These are phyloP conservation scores for Zygnema cylindricum DNA, from an alignment of 139 green algal genomes.

Conservation along the genomic window DNA sequence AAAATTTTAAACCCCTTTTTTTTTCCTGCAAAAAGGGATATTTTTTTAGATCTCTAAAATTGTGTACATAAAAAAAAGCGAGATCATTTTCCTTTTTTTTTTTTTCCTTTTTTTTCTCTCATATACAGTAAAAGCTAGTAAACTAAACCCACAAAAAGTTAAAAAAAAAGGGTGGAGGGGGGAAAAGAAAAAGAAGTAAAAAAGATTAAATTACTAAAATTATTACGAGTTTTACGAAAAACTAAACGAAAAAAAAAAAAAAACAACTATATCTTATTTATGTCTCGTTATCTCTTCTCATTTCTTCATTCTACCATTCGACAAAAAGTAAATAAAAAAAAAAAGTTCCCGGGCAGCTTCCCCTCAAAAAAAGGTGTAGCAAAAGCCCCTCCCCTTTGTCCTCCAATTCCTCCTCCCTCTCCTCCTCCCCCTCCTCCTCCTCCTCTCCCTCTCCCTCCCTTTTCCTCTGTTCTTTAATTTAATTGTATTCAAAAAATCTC, in stretches of 20 bases:
- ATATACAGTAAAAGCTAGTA: neutral
- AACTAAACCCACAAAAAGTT: neutral
- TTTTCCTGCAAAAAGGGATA: slow-evolving; percentile 62
- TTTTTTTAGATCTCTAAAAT: slow-evolving; percentile 65
- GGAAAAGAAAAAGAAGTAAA: too few relatives aligned
- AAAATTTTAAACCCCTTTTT: slow-evolving; percentile 10
- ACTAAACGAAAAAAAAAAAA: too few relatives aligned
- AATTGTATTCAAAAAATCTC: neutral
- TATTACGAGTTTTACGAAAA: too few relatives aligned
- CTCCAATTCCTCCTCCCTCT: slow-evolving; percentile 50
- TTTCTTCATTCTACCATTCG: slow-evolving; percentile 66
- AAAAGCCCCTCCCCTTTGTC: neutral
- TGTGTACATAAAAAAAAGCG: neutral
- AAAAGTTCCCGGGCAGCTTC: slow-evolving; percentile 47
- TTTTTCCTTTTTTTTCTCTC: slow-evolving; percentile 61
- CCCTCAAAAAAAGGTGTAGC: neutral
- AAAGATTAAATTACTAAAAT: too few relatives aligned
- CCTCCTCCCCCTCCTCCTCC: slow-evolving; percentile 66
- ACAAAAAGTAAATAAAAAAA: slow-evolving; percentile 68
- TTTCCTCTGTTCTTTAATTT: neutral
- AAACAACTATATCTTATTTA: too few relatives aligned
- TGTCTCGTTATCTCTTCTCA: slow-evolving; percentile 30
- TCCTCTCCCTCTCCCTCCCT: slow-evolving; percentile 9
- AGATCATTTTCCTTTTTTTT: slow-evolving; percentile 70
- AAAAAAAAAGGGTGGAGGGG: too few relatives aligned